A percentile compares a stretch with the other conserved stretches of the same genome.
These are phyloP conservation scores for Erysiphe pisi DNA, from an alignment of 2,329 filamentous ascomycete species.

Conservation along the genomic window DNA sequence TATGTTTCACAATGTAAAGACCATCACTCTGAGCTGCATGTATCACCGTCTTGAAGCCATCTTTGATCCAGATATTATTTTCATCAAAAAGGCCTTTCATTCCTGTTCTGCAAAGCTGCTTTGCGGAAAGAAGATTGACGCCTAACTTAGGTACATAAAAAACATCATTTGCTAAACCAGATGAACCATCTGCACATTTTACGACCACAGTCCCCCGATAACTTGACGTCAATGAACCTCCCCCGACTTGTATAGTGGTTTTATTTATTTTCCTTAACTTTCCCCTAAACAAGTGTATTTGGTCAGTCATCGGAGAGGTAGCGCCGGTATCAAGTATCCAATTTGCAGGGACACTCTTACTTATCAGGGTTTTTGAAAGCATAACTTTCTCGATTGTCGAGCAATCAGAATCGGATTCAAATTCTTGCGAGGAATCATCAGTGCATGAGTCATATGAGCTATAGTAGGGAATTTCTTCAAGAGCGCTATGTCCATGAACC, in stretches of 20 bases:
- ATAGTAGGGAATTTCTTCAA: no score
- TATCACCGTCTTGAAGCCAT: neutral
- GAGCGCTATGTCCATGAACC: neutral
- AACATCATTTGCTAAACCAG: neutral
- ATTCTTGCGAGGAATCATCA: neutral
- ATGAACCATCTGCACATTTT: neutral
- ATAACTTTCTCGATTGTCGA: neutral
- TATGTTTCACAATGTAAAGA: slow-evolving; percentile 13
- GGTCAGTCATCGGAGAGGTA: neutral
- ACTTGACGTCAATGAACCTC: neutral
- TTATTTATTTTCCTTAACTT: neutral
- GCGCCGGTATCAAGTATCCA: slow-evolving; percentile 8
- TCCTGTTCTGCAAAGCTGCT: neutral
- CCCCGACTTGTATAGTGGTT: neutral
- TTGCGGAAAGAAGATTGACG: slow-evolving; percentile 9
- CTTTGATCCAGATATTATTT: neutral
- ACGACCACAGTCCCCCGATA: neutral
- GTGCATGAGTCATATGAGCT: neutral
- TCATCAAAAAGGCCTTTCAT: slow-evolving; percentile 13
- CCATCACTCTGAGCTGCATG: neutral
- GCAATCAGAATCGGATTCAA: neutral
- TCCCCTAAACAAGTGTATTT: no score
- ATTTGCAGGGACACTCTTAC: neutral
- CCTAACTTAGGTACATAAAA: slow-evolving; percentile 5
- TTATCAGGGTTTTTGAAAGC: neutral